phyloP scores from a whole-genome alignment of 441 rosid species.

The Manihot esculenta region DNA sequence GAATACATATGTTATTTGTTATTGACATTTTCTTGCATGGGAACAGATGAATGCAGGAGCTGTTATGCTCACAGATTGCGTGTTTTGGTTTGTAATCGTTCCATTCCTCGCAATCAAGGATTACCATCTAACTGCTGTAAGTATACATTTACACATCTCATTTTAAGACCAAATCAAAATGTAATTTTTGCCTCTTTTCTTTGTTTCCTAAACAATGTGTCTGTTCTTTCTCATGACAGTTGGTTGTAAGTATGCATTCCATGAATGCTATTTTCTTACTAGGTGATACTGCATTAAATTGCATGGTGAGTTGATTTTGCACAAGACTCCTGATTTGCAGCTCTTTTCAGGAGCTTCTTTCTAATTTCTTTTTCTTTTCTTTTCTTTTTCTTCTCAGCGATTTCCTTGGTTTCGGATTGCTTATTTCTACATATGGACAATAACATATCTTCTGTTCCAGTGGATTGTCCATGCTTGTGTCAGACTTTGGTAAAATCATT shows the following conservation, averaged over 20 bases:
- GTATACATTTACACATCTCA: constrained; percentile 21
- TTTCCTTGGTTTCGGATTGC: constrained; percentile 91
- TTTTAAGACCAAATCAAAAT: not conserved
- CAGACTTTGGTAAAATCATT: constrained; percentile 59
- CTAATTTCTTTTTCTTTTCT: not conserved
- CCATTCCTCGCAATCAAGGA: constrained; percentile 91
- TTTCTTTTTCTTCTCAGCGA: constrained; percentile 44
- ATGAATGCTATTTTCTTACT: constrained; percentile 76
- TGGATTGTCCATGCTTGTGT: constrained; percentile 74
- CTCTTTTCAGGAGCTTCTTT: not conserved
- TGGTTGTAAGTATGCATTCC: constrained; percentile 81
- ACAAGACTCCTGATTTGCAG: constrained; percentile 12
- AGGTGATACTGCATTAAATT: constrained; percentile 79
- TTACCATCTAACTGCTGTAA: constrained; percentile 69
- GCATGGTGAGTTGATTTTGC: constrained; percentile 52
- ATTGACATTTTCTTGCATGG: constrained; percentile 10
- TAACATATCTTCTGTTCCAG: constrained; percentile 71
- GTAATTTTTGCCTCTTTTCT: not conserved
- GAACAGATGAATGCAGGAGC: constrained; percentile 94
- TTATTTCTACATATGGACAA: constrained; percentile 91
- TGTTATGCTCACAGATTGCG: constrained; percentile 91
- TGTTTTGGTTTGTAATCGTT: constrained; percentile 90
- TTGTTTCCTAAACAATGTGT: constrained; percentile 4
- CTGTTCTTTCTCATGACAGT: constrained; percentile 41
- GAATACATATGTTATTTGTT: not conserved